Conservation (phyloP, 306 rosid species). For the Cotoneaster glaucophyllus region DNA sequence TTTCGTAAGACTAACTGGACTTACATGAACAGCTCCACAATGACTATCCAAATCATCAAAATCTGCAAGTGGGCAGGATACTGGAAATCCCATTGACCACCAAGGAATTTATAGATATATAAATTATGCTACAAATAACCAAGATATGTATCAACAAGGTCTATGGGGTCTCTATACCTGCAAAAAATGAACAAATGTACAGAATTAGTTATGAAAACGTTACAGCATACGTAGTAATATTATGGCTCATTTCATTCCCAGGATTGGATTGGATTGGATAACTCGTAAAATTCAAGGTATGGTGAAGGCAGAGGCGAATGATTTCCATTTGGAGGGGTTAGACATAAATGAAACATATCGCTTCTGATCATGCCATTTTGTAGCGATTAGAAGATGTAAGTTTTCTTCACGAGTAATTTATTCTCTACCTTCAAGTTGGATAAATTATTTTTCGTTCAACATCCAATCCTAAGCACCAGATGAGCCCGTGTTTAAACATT, state of each 20-base stretch:
- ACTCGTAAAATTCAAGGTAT: not conserved
- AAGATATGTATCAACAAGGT: constrained; percentile 15
- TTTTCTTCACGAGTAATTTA: not conserved
- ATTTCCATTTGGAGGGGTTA: not conserved
- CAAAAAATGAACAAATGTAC: not conserved
- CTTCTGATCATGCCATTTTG: not conserved
- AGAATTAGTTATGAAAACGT: not conserved
- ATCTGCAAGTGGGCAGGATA: constrained; percentile 20
- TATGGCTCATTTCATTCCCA: not conserved
- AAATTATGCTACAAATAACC: not conserved
- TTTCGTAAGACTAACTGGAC: constrained; percentile 18
- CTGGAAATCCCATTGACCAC: constrained; percentile 25
- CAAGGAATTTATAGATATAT: not conserved
- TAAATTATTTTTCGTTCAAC: not conserved
- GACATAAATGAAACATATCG: no score
- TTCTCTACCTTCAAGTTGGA: not conserved
- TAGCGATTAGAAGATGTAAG: not conserved
- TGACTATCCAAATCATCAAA: constrained; percentile 32
- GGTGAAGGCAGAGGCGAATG: not conserved
- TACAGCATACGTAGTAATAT: not conserved
- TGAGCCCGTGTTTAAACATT: not conserved
- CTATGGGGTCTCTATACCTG: constrained; percentile 21
- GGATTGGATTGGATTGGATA: not conserved
- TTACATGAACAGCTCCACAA: constrained; percentile 24
- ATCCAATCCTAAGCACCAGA: not conserved